phyloP scores from a whole-genome alignment of 2,329 filamentous ascomycete species.

The Thelonectria blattea region DNA sequence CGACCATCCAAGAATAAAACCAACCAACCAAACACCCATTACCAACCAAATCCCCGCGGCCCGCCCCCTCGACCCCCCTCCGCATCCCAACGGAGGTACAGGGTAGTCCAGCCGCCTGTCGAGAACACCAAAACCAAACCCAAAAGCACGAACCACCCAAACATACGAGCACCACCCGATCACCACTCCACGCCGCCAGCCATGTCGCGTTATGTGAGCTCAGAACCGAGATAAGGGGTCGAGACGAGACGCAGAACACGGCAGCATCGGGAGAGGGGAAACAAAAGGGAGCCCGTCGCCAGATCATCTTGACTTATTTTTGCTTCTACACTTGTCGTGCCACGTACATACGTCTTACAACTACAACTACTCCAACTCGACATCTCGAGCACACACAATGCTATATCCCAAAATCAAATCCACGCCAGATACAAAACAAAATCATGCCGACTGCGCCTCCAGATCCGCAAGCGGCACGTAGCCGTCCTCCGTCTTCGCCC shows the following conservation, averaged over 20 bases:
- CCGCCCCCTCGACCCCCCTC: not conserved
- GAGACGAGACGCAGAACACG: not conserved
- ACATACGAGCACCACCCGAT: slow-evolving; percentile 33
- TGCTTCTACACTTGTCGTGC: not conserved
- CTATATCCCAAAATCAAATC: too few species aligned
- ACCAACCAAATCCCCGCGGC: not conserved
- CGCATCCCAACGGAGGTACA: not conserved
- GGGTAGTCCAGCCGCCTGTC: not conserved
- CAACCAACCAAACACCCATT: not conserved
- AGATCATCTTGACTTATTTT: not conserved
- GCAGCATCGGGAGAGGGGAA: not conserved
- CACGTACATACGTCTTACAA: too few species aligned
- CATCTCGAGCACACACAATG: too few species aligned
- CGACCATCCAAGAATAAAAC: not conserved
- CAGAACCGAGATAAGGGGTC: slow-evolving; percentile 7
- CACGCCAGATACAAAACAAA: not conserved
- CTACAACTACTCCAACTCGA: too few species aligned
- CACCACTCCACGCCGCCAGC: slow-evolving; percentile 19
- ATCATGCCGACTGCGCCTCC: slow-evolving; percentile 41
- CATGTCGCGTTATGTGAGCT: slow-evolving; percentile 17
- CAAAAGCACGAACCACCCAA: slow-evolving; percentile 17
- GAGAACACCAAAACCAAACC: not conserved
- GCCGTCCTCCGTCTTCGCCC: slow-evolving; percentile 56
- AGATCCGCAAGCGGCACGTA: slow-evolving; percentile 65
- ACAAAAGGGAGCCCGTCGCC: slow-evolving; percentile 7